phyloP scores from a whole-genome alignment of 352 stramenopile species.

The Phytophthora megakarya region DNA sequence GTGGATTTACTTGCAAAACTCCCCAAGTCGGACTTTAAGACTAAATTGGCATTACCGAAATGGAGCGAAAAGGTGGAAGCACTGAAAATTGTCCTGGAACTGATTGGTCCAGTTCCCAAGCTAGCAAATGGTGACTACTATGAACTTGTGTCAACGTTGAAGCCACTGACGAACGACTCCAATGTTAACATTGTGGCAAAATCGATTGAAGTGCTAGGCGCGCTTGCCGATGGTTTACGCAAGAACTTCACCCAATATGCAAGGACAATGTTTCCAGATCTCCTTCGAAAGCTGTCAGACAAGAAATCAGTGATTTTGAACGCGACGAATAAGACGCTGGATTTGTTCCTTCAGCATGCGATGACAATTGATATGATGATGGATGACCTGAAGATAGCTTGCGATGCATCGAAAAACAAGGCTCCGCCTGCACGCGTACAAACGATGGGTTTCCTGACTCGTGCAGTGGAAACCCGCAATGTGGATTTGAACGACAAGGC shows the following conservation, averaged over 20 bases:
- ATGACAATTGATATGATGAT: constrained; percentile 90
- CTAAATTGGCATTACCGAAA: constrained; percentile 75
- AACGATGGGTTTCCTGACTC: constrained; percentile 67
- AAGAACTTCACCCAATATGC: constrained; percentile 85
- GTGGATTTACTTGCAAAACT: constrained; percentile 85
- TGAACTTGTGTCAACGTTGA: constrained; percentile 84
- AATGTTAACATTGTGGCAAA: constrained; percentile 91
- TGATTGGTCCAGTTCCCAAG: constrained; percentile 84
- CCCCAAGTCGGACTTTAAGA: constrained; percentile 77
- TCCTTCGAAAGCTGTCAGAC: constrained; percentile 87
- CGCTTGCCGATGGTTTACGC: constrained; percentile 73
- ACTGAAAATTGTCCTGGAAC: constrained; percentile 84
- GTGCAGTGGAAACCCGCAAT: constrained; percentile 72
- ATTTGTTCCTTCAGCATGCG: constrained; percentile 79
- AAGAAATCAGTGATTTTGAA: constrained; percentile 87
- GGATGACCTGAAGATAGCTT: constrained; percentile 75
- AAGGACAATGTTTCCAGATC: constrained; percentile 71
- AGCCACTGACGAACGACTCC: constrained; percentile 78
- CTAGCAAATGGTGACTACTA: constrained; percentile 87
- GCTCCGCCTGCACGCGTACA: constrained; percentile 78
- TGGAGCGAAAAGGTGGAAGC: constrained; percentile 90
- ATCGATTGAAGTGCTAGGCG: constrained; percentile 82
- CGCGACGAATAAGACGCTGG: constrained; percentile 82
- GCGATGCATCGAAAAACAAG: constrained; percentile 85
- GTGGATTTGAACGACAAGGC: constrained; percentile 67